phyloP scores from a whole-genome alignment of 176 grass and related monocot genomes.

The Coix lacrymajobi region DNA sequence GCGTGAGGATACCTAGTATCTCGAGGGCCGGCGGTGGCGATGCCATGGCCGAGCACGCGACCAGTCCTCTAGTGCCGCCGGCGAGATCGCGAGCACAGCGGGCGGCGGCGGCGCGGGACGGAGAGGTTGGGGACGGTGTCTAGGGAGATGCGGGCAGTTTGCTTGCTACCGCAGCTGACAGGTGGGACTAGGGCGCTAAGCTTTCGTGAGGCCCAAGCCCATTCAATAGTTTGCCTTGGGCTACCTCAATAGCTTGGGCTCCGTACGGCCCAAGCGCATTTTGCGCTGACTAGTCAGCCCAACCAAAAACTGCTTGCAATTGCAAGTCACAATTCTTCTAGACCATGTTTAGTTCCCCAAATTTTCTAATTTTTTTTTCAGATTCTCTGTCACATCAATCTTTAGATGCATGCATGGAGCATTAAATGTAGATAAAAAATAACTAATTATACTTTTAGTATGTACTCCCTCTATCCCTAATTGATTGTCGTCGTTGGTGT shows the following conservation, averaged over 20 bases:
- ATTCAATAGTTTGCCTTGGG: too few relatives aligned
- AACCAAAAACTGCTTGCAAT: not conserved
- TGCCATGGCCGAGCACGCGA: conserved; percentile 19
- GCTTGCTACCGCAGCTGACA: not conserved
- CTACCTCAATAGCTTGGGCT: not conserved
- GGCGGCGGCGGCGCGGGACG: conserved; percentile 30
- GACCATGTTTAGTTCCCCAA: too few relatives aligned
- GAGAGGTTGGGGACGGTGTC: conserved; percentile 23
- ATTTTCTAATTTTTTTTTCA: too few relatives aligned
- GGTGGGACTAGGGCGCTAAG: not conserved
- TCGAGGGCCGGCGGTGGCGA: conserved; percentile 35
- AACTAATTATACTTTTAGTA: too few relatives aligned
- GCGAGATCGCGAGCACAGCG: conserved; percentile 19
- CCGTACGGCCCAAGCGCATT: not conserved
- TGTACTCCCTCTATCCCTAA: too few relatives aligned
- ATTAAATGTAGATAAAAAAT: too few relatives aligned
- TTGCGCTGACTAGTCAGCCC: not conserved
- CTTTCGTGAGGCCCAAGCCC: not conserved
- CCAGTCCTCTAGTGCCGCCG: not conserved
- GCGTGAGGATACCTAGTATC: conserved; percentile 46
- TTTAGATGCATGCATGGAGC: too few relatives aligned
- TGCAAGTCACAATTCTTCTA: too few relatives aligned
- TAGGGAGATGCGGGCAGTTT: conserved; percentile 7
- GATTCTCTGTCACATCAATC: too few relatives aligned
- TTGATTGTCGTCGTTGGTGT: too few relatives aligned